These are phyloP conservation scores for Tricholoma flavovirens DNA, from an alignment of 768 basidiomycete species.

Conservation along the genomic window DNA sequence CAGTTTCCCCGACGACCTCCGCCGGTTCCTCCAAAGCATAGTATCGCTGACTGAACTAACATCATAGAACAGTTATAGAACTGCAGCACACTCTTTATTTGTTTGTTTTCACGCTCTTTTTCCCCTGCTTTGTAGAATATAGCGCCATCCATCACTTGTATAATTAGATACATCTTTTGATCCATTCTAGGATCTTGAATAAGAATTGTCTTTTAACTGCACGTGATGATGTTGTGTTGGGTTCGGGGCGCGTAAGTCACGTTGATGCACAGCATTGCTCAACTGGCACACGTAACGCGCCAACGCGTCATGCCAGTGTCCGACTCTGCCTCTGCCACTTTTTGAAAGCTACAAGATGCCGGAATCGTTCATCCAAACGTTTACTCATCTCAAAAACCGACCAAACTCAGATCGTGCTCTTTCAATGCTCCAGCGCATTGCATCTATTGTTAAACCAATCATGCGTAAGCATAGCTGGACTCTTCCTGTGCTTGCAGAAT, in stretches of 20 bases:
- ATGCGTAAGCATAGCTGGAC: constrained; percentile 85
- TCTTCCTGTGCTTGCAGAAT: constrained; percentile 76
- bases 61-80: constrained; percentile 3
- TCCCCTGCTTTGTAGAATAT: background rate
- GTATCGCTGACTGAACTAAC: background rate
- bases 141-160: background rate
- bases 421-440: constrained; percentile 58
- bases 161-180: background rate
- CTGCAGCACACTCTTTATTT: background rate
- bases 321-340: background rate
- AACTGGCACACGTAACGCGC: no score
- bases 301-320: no score
- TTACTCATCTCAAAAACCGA: constrained; percentile 64
- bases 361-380: constrained; percentile 56
- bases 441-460: constrained; percentile 85
- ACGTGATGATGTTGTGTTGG: no score
- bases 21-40: constrained; percentile 9
- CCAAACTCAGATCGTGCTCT: constrained; percentile 67
- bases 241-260: no score
- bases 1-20: constrained; percentile 17
- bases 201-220: no score
- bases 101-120: background rate
- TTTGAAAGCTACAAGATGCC: constrained; percentile 37
- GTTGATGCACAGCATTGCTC: no score
- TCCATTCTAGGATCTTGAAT: background rate